A percentile compares a stretch with the other conserved stretches of the same genome.
Evolutionary conservation across 192 early-diverging fungal genomes (phyloP).

Genomic region (Diversispora eburnea): DNA sequence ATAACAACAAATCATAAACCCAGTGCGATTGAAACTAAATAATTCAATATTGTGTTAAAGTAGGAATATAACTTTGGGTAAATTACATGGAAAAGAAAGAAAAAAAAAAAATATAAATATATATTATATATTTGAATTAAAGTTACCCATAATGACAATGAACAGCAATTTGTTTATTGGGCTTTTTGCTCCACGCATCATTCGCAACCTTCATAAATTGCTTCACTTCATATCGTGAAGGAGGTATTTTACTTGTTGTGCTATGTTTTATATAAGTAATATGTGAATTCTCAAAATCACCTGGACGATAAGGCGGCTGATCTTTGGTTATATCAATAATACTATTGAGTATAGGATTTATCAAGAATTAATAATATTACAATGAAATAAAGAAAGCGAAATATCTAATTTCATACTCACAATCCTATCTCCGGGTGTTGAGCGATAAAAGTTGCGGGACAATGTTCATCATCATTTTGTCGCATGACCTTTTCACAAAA

Average conservation of each 20-base stretch:
- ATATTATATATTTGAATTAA: background rate
- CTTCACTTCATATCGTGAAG: constrained; percentile 41
- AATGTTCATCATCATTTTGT: constrained; percentile 52
- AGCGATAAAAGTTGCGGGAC: constrained; percentile 47
- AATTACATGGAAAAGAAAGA: background rate
- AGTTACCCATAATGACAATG: constrained; percentile 59
- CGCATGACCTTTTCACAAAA: constrained; percentile 40
- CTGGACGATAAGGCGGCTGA: constrained; percentile 47
- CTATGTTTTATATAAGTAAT: constrained; percentile 49
- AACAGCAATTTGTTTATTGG: constrained; percentile 51
- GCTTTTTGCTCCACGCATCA: constrained; percentile 43
- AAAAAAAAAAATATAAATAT: background rate
- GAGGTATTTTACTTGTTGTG: constrained; percentile 52
- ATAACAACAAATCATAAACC: constrained; percentile 55
- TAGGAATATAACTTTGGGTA: too few species aligned
- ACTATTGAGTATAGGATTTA: constrained; percentile 27
- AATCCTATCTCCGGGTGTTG: constrained; percentile 46
- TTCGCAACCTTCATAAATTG: constrained; percentile 41
- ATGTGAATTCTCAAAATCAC: constrained; percentile 52
- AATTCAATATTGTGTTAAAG: too few species aligned
- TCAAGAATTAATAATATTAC: background rate
- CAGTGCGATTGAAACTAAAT: constrained; percentile 51
- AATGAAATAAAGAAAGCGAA: background rate
- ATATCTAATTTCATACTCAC: background rate
- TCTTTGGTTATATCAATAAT: constrained; percentile 55